phyloP scores from a whole-genome alignment of 495 filamentous ascomycete species.

The Tetracladium setigerum region DNA sequence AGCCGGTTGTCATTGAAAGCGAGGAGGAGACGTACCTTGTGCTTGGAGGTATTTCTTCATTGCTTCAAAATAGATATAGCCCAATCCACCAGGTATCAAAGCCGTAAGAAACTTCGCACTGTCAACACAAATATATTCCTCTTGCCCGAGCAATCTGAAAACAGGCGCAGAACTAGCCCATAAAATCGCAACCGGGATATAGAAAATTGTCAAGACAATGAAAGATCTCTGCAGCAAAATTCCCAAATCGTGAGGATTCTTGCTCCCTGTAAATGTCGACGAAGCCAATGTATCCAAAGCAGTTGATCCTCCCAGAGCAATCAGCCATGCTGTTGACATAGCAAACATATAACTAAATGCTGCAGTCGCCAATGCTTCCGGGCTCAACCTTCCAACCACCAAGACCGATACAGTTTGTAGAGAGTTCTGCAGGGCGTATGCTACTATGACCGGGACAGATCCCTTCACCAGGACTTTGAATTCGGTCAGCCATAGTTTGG shows the following conservation, averaged over 20 bases:
- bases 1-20: not conserved
- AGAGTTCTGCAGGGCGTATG: slow-evolving; percentile 84
- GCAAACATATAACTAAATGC: slow-evolving; percentile 95
- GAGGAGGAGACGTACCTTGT: slow-evolving; percentile 49
- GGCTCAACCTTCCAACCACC: slow-evolving; percentile 73
- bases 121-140: slow-evolving; percentile 66
- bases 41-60: slow-evolving; percentile 93
- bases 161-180: slow-evolving; percentile 75
- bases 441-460: slow-evolving; percentile 76
- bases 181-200: slow-evolving; percentile 64
- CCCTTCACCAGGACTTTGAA: slow-evolving; percentile 60
- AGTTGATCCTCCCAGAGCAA: slow-evolving; percentile 87
- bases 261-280: slow-evolving; percentile 77
- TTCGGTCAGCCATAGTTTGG: slow-evolving; percentile 44
- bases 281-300: slow-evolving; percentile 85
- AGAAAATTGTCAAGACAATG: slow-evolving; percentile 65
- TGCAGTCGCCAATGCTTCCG: slow-evolving; percentile 72
- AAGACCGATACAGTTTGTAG: slow-evolving; percentile 81
- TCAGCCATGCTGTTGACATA: slow-evolving; percentile 83
- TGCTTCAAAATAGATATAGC: slow-evolving; percentile 86
- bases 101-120: slow-evolving; percentile 69
- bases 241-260: slow-evolving; percentile 75
- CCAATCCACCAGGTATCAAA: slow-evolving; percentile 77
- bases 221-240: slow-evolving; percentile 76
- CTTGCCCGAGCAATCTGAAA: slow-evolving; percentile 72